Evolutionary conservation across 192 early-diverging fungal species (phyloP), one percentile per base, ranked within the genome.

Genomic region (Coemansia asiatica): DNA sequence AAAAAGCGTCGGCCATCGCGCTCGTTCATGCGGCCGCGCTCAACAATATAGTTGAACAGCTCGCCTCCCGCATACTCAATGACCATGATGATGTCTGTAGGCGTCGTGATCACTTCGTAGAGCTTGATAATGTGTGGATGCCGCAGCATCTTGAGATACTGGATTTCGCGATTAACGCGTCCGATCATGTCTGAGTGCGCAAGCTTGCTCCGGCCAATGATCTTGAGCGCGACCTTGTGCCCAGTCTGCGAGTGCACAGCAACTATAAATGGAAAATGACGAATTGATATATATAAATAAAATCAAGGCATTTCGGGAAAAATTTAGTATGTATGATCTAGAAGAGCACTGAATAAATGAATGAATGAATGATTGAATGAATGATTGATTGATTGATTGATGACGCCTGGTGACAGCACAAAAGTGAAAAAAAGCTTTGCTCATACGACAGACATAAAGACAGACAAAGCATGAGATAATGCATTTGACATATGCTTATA

Each of bases 51-150:
- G 70, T 92, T 91, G 72, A 94, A 94, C 36, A 94, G 81, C 63
- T 94, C 92, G 66, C 89, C 89, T 51, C 88, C 88, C 10, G 91
- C 92, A 67, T 94, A 92, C 74, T 94, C 92, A 48, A 90, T 90
- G 60, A 95, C 97, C 93, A 98, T 92, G 68, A 97, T 94, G 66
- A 96, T 95, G 75, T 97, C 95, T 0, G 95, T 95, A 1, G 92
- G 85, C 6, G 95, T 98, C 6, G 94, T 92, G 60, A 98, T 96
- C 55, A 98, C 95, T 75, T 98, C 97, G 84, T 98, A 95, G 81
- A 98, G 85, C 84, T 98, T 98, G 80, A 97, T 97, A 64, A 97
- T 98, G 75, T 98, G 97, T 44, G 95, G 94, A 72, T 98, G 97
- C 61, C 95, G 87, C 28, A 98, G 84, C 56, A 96, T 81, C 72